These are phyloP conservation scores for Basipetospora chlamydospora DNA, from an alignment of 2,329 filamentous ascomycete species.

Conservation along the genomic window DNA sequence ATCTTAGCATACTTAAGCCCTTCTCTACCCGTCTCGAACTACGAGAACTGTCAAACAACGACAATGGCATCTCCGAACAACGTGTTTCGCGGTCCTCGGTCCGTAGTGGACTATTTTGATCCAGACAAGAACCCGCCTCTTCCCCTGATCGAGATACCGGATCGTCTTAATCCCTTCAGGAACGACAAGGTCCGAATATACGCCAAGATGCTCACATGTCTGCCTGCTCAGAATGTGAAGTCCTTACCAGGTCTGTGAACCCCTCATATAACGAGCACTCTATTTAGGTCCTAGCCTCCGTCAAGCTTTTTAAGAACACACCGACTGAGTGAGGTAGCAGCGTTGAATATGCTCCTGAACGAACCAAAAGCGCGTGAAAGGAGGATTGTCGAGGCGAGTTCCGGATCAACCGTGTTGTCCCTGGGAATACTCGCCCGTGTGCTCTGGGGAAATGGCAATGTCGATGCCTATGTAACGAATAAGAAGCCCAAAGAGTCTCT, in stretches of 20 bases:
- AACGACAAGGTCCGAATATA: constrained; percentile 46
- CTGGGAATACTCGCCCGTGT: constrained; percentile 26
- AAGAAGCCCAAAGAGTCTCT: constrained; percentile 22
- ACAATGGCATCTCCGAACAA: neutral
- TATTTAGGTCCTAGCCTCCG: no score
- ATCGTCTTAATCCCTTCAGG: constrained; percentile 39
- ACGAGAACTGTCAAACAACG: neutral
- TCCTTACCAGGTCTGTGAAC: constrained; percentile 38
- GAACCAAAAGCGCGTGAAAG: constrained; percentile 27
- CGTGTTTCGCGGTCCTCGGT: neutral
- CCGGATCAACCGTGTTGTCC: constrained; percentile 47
- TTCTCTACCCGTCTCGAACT: no score
- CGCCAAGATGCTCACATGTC: constrained; percentile 52
- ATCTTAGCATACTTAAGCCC: no score
- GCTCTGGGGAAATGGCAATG: constrained; percentile 23
- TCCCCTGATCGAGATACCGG: constrained; percentile 46
- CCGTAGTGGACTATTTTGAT: constrained; percentile 15
- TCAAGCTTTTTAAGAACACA: no score
- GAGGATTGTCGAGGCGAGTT: constrained; percentile 45
- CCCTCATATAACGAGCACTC: no score
- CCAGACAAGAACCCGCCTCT: constrained; percentile 41
- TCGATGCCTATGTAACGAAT: constrained; percentile 33
- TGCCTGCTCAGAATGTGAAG: constrained; percentile 52
- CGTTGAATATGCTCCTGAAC: constrained; percentile 33
- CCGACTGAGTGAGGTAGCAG: no score